Base-by-base conservation (phyloP, 805 yeast species). In the Yamadazyma olivae region DNA sequence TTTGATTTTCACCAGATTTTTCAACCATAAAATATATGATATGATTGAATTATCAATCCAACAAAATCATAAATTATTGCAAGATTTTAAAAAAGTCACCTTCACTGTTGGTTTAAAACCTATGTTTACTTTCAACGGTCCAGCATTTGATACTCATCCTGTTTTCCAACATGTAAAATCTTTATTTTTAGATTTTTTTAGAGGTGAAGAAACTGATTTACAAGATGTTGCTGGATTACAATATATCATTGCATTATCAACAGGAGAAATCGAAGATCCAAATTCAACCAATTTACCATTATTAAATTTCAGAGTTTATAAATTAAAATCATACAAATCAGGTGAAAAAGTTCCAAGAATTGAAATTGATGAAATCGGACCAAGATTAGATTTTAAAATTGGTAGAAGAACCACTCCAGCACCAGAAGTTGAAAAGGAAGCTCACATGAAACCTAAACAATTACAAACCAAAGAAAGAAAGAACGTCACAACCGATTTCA, bases 171-270 rank as follows among this genome's bases (percentile, higher is more conserved):
- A 90, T 43, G 56, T 89, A 45, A 91, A 91, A 64, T 88, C 96
- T 0, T 69, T 90, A 46, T 89, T 93, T 53, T 54, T 93, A 46
- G 99, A 93, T 62, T 83, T 93, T 59, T 93, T 82, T 74, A 74
- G 95, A 49, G 98, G 89, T 30, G 88, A 85, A 48, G 79, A 74
- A 36, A 79, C 89, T 17, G 82, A 78, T 40, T 67, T 83, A 51
- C 89, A 88, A 54, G 99, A 93, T 59, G 95, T 91, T 30, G 95
- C 96, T 2, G 97, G 97, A 32, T 71, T 93, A 48, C 98, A 93
- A 62, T 85, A 87, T 57, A 83, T 93, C 35, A 88, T 93, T 48
- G 76, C 95, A 3, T 64, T 93, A 37, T 77, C 88, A 23, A 81
- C 83, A 1, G 81, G 83, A 13, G 81, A 81, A 50, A 79, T 79